phyloP scores from a whole-genome alignment of 352 stramenopile species.

The Labyrinthula sp. region DNA sequence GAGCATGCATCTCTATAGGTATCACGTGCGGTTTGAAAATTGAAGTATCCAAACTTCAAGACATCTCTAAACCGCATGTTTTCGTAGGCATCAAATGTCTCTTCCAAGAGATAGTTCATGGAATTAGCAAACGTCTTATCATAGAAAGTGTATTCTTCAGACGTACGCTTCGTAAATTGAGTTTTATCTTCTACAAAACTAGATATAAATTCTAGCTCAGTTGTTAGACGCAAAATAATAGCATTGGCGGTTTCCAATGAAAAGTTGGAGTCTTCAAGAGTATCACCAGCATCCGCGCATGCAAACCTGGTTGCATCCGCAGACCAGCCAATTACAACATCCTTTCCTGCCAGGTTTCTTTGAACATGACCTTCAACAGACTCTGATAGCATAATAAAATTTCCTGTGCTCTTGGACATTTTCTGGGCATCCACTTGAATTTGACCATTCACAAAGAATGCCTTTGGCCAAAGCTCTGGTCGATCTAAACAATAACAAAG shows the following conservation, averaged over 20 bases:
- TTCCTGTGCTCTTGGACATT: slow-evolving; percentile 98
- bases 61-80: slow-evolving; percentile 81
- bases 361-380: slow-evolving; percentile 37
- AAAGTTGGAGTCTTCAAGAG: slow-evolving; percentile 96
- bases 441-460: slow-evolving; percentile 96
- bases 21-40: slow-evolving; percentile 90
- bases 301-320: slow-evolving; percentile 88
- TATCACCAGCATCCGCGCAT: slow-evolving; percentile 74
- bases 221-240: slow-evolving; percentile 84
- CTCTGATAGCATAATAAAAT: slow-evolving; percentile 97
- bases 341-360: slow-evolving; percentile 18
- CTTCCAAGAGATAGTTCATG: slow-evolving; percentile 74
- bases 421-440: slow-evolving; percentile 79
- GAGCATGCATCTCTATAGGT: slow-evolving; percentile 84
- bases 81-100: slow-evolving; percentile 52
- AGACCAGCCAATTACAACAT: slow-evolving; percentile 61
- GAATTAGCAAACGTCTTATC: slow-evolving; percentile 85
- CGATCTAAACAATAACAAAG: too few species aligned
- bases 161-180: slow-evolving; percentile 25
- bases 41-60: slow-evolving; percentile 89
- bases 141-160: slow-evolving; percentile 56
- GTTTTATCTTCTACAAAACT: slow-evolving; percentile 60
- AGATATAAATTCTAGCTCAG: slow-evolving; percentile 89
- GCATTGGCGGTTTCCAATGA: slow-evolving; percentile 80
- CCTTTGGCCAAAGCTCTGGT: slow-evolving; percentile 79